A percentile compares a stretch with the other conserved stretches of the same genome.
Evolutionary conservation across 164 flowering plant species (phyloP).

Genomic region (Amborella trichopoda): DNA sequence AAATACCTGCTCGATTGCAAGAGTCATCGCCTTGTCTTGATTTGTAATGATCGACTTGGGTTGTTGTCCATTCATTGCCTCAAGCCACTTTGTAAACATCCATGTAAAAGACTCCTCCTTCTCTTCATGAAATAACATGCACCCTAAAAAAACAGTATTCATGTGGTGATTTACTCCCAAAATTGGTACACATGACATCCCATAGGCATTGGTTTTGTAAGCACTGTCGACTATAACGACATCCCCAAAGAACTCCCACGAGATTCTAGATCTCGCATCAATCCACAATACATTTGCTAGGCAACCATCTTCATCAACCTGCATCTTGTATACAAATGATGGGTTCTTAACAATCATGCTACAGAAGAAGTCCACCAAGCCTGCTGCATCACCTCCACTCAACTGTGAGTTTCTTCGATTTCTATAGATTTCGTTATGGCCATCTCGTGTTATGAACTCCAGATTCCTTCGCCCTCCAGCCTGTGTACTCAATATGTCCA

Average conservation of each 20-base stretch:
- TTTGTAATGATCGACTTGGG: conserved; percentile 47
- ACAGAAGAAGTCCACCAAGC: conserved; percentile 48
- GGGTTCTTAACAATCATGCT: conserved; percentile 58
- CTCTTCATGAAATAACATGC: conserved; percentile 49
- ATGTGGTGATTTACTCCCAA: conserved; percentile 58
- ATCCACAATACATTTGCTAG: conserved; percentile 56
- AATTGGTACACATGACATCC: conserved; percentile 55
- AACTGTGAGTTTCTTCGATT: too few species aligned
- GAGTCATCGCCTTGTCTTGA: conserved; percentile 36
- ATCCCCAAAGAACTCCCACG: conserved; percentile 55
- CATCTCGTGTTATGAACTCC: too few species aligned
- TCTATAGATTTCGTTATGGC: too few species aligned
- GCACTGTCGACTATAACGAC: conserved; percentile 40
- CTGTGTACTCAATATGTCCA: too few species aligned
- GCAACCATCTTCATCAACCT: conserved; percentile 44
- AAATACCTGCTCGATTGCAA: conserved; percentile 39
- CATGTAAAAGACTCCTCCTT: conserved; percentile 51
- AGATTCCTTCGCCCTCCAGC: too few species aligned
- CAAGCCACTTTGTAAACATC: conserved; percentile 54
- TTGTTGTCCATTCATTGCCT: conserved; percentile 42
- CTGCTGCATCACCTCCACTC: too few species aligned
- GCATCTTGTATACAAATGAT: conserved; percentile 56
- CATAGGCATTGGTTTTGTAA: conserved; percentile 31
- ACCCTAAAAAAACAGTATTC: conserved; percentile 48
- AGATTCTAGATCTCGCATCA: conserved; percentile 51